Evolutionary conservation across 768 basidiomycete species (phyloP).

Genomic region (Phylloporus sp.): DNA sequence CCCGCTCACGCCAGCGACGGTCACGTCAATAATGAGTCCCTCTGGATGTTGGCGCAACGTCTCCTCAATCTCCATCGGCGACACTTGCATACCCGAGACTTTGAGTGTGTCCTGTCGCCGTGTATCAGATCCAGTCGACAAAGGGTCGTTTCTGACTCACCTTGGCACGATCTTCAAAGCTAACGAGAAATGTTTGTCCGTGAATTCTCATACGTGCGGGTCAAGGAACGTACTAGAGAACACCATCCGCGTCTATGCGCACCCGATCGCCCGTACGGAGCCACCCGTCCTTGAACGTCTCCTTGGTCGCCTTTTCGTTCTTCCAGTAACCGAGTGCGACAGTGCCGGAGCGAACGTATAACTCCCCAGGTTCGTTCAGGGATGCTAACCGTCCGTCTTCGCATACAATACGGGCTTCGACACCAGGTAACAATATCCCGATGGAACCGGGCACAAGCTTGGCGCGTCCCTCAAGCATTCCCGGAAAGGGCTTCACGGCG

Average conservation of each 20-base stretch:
- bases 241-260: constrained; percentile 51
- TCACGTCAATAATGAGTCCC: constrained; percentile 56
- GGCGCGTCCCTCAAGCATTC: constrained; percentile 41
- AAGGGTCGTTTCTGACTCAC: constrained; percentile 27
- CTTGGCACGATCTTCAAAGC: constrained; percentile 76
- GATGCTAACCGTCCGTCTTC: constrained; percentile 54
- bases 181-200: constrained; percentile 20
- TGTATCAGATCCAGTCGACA: neutral
- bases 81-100: constrained; percentile 74
- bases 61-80: constrained; percentile 73
- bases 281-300: constrained; percentile 70
- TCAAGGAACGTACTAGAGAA: constrained; percentile 53
- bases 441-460: constrained; percentile 39
- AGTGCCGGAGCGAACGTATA: constrained; percentile 53
- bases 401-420: constrained; percentile 57
- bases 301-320: constrained; percentile 58
- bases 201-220: too few relatives aligned
- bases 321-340: constrained; percentile 69
- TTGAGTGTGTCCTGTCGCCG: constrained; percentile 67
- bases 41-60: constrained; percentile 58
- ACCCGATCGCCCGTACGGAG: constrained; percentile 70
- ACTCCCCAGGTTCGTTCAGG: constrained; percentile 60
- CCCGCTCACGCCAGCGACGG: constrained; percentile 70
- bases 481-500: constrained; percentile 40
- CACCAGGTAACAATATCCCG: constrained; percentile 58